Evolutionary conservation across 1,139 yeast genomes (phyloP).

Genomic region (Suhomyces guaymorum): DNA sequence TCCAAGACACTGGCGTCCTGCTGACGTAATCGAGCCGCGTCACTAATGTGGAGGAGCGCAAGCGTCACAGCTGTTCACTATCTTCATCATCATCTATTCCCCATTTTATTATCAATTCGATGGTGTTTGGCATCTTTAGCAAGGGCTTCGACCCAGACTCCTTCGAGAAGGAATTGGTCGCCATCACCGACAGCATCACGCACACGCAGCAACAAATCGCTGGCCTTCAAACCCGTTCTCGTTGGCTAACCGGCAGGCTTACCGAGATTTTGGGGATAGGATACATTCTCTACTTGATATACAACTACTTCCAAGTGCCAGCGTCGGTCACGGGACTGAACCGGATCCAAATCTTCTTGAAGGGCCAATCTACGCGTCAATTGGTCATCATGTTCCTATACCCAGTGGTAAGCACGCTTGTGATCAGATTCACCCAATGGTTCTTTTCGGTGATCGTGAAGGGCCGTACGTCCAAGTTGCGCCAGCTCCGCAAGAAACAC

Average conservation of each 20-base stretch:
- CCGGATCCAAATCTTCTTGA: slow-evolving; percentile 25
- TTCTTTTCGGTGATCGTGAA: slow-evolving; percentile 29
- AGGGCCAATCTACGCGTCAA: slow-evolving; percentile 24
- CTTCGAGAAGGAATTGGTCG: slow-evolving; percentile 53
- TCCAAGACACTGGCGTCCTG: no score
- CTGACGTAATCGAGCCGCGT: no score
- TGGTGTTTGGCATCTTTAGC: slow-evolving; percentile 33
- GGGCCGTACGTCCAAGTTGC: slow-evolving; percentile 20
- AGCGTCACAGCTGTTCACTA: no score
- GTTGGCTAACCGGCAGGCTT: no score
- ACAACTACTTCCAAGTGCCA: slow-evolving; percentile 28
- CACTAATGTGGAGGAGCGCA: no score
- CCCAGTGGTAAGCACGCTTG: slow-evolving; percentile 31
- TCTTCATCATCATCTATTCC: no score
- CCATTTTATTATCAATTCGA: no score
- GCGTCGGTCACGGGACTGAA: slow-evolving; percentile 19
- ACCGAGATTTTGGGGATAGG: slow-evolving; percentile 26
- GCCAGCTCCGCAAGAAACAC: slow-evolving; percentile 50
- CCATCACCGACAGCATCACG: slow-evolving; percentile 41
- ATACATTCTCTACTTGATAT: slow-evolving; percentile 35
- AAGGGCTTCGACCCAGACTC: slow-evolving; percentile 49
- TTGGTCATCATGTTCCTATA: slow-evolving; percentile 17
- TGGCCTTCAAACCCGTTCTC: slow-evolving; percentile 21
- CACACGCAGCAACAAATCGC: slow-evolving; percentile 34
- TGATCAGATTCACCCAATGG: slow-evolving; percentile 24